phyloP scores from a whole-genome alignment of 768 basidiomycete genomes.

The Serendipita sp. region DNA sequence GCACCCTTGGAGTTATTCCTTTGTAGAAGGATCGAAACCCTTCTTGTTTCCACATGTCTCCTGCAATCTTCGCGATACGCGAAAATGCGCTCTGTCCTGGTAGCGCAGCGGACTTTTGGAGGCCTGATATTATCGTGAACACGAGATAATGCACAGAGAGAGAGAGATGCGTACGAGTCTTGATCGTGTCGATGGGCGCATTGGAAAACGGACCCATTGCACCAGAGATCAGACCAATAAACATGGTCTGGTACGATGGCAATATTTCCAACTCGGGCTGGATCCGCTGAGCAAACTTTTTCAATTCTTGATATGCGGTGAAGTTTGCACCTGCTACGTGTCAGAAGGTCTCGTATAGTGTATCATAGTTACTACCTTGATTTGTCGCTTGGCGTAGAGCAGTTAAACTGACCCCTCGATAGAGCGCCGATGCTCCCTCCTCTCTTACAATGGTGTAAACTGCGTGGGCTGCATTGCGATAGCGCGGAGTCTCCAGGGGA shows the following conservation, averaged over 20 bases:
- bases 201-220: slow-evolving; percentile 99
- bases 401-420: slow-evolving; percentile 86
- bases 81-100: slow-evolving; percentile 65
- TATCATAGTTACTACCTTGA: slow-evolving; percentile 46
- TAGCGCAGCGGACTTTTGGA: slow-evolving; percentile 67
- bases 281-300: slow-evolving; percentile 56
- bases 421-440: slow-evolving; percentile 72
- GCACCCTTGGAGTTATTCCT: slow-evolving; percentile 91
- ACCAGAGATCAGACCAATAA: slow-evolving; percentile 88
- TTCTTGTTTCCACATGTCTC: slow-evolving; percentile 89
- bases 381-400: slow-evolving; percentile 95
- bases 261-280: slow-evolving; percentile 71
- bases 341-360: background rate
- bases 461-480: slow-evolving; percentile 93
- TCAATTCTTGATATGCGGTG: slow-evolving; percentile 94
- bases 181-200: slow-evolving; percentile 89
- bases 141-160: slow-evolving; percentile 4
- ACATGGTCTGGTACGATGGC: slow-evolving; percentile 91
- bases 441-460: slow-evolving; percentile 88
- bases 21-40: slow-evolving; percentile 90
- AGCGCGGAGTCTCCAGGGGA: slow-evolving; percentile 82
- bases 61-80: slow-evolving; percentile 63
- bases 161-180: slow-evolving; percentile 61
- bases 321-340: slow-evolving; percentile 71
- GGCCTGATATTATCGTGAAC: slow-evolving; percentile 28